Conservation (phyloP, 305 asterid species). For the Fraxinus paxiana region DNA sequence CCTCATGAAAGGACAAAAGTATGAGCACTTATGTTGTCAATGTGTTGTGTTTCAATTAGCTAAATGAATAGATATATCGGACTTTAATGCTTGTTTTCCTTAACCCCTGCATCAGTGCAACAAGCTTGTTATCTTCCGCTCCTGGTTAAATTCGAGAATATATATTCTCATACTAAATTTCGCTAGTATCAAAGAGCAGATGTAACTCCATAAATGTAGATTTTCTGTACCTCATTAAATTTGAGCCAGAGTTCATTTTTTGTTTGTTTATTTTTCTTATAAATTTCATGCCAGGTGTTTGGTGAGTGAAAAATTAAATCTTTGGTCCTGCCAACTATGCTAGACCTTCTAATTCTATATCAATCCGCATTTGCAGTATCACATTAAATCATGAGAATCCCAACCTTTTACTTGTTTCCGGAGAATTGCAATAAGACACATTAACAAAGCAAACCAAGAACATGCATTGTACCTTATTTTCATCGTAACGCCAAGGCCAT, state of each 20-base stretch:
- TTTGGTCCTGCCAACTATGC: neutral
- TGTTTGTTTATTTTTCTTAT: neutral
- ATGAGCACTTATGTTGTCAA: neutral
- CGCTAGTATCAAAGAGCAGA: neutral
- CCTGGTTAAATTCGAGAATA: neutral
- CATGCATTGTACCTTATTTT: conserved; percentile 26
- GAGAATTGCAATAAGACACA: neutral
- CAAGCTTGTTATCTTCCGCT: neutral
- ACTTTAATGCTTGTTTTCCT: neutral
- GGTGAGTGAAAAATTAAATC: neutral
- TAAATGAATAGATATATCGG: neutral
- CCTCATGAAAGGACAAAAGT: neutral
- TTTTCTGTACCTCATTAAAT: neutral
- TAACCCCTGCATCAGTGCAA: neutral
- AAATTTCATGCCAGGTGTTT: neutral
- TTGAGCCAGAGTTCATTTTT: neutral
- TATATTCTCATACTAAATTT: neutral
- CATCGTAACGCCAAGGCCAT: conserved; percentile 45
- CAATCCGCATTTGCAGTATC: neutral
- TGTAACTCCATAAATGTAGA: neutral
- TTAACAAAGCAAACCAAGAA: neutral
- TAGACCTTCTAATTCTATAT: neutral
- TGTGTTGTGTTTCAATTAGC: neutral
- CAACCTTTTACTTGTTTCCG: neutral
- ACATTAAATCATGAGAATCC: neutral